Evolutionary conservation across 768 basidiomycete species (phyloP).

Genomic region (Sporobolomyces pararoseus): DNA sequence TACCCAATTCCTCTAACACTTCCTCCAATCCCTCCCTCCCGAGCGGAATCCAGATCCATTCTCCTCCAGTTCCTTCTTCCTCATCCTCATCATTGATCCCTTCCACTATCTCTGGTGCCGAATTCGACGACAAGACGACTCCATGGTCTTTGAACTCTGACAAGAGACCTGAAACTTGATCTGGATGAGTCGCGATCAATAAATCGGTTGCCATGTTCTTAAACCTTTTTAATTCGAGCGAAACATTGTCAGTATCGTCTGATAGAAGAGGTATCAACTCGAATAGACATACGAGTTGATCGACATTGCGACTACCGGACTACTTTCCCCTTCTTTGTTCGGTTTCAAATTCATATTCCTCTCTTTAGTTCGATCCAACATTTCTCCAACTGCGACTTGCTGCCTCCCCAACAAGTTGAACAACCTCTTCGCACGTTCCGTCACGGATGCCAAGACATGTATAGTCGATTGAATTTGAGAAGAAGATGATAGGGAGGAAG

Average conservation of each 20-base stretch:
- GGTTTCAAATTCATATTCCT: constrained; percentile 14
- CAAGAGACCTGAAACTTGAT: constrained; percentile 71
- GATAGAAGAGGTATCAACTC: neutral
- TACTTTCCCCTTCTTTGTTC: constrained; percentile 34
- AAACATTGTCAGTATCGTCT: neutral
- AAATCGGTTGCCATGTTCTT: constrained; percentile 72
- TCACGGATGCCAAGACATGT: constrained; percentile 81
- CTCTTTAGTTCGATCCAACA: constrained; percentile 44
- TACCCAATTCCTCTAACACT: constrained; percentile 46
- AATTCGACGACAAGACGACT: constrained; percentile 59
- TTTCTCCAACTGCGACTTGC: constrained; percentile 65
- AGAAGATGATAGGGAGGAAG: constrained; percentile 24
- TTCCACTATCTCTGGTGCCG: constrained; percentile 50
- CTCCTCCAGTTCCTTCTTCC: constrained; percentile 47
- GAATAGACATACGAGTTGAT: constrained; percentile 27
- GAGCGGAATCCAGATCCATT: constrained; percentile 82
- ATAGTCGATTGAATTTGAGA: constrained; percentile 55
- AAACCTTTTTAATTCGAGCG: constrained; percentile 56
- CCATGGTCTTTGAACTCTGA: constrained; percentile 90
- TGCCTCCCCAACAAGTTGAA: constrained; percentile 66
- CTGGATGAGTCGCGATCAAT: constrained; percentile 85
- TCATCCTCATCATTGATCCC: constrained; percentile 50
- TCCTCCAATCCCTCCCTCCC: constrained; percentile 65
- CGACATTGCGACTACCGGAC: constrained; percentile 51
- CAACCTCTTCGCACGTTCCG: constrained; percentile 76